Base-by-base conservation (phyloP, 306 rosid genomes). In the Ormosia semicastrata region DNA sequence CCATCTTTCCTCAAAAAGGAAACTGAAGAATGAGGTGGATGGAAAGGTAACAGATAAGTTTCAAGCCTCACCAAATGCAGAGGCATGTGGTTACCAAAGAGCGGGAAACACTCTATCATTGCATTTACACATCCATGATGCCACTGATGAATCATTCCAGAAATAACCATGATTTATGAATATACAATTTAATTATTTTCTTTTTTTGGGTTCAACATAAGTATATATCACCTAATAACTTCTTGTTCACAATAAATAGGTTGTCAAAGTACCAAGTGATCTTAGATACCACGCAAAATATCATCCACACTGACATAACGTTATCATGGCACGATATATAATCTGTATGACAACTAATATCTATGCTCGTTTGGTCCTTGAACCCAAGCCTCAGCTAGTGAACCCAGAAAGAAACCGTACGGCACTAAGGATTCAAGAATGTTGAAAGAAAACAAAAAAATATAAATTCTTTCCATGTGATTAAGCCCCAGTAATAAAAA, bases 371-470 rank as follows among this genome's bases (percentile, higher is more conserved):
- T 37, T 60, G 64, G 58, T 64, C 73, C 68, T 81, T 77, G 39
- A 77, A 37, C 41, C 76, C 73, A 81, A 8, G 44, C 79, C 75
- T 71, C 18, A 56, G 68, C 41, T 32, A 47, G 49, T n/a, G n/a
- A 47, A 60, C 68, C 81, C 47, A 15, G 15, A 65, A 65, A 76
- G 41, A 47, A 34, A 34, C 29, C 3, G 4, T 7, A 46, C 18
- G 29, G 24, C 49, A 34, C n/a, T 18, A 41, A 36, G 34, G 41
- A 49, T 34, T 7, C 46, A 43, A 53, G 2, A 24, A 36, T 14
- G 59, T 36, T 40, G 12, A 66, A 54, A 70, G 39, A 24, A 57
- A 12, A 24, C 24, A 24, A 24, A 24, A 24, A 24, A 24, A 24
- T 18, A 8, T 15, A 14, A 71, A 11, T 37, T 8, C 14, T 17